Conservation (phyloP, 1,284 basidiomycete species). For the Ceratobasidium sp. region DNA sequence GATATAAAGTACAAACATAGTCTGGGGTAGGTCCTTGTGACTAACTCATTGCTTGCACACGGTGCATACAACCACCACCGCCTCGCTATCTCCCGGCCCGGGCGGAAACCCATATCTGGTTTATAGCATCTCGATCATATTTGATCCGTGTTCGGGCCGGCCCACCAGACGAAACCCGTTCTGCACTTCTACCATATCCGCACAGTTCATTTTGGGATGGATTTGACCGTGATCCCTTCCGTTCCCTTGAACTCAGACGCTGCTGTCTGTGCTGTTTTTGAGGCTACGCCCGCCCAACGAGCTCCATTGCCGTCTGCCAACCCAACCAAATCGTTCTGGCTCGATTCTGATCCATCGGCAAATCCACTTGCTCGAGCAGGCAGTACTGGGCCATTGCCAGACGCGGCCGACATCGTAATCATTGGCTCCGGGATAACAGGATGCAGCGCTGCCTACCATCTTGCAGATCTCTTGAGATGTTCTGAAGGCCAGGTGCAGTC, state of each 20-base stretch:
- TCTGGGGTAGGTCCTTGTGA: too few relatives aligned
- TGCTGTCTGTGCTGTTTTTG: constrained; percentile 29
- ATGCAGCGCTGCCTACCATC: constrained; percentile 76
- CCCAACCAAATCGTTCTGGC: constrained; percentile 80
- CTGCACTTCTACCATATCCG: neutral
- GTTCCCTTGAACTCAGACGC: constrained; percentile 30
- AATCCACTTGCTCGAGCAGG: constrained; percentile 77
- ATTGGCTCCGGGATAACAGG: constrained; percentile 86
- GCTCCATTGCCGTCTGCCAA: constrained; percentile 68
- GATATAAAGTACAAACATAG: too few relatives aligned
- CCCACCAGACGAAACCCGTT: neutral
- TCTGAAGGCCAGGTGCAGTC: constrained; percentile 49
- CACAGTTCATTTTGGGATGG: neutral
- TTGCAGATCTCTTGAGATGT: constrained; percentile 63
- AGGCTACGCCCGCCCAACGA: neutral
- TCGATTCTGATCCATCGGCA: constrained; percentile 66
- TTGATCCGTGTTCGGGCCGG: too few relatives aligned
- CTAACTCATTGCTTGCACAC: too few relatives aligned
- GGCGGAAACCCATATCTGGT: too few relatives aligned
- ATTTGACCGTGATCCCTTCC: neutral
- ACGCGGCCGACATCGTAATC: constrained; percentile 77
- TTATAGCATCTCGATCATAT: too few relatives aligned
- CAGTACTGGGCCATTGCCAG: constrained; percentile 69
- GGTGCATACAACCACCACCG: too few relatives aligned
- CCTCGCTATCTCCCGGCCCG: too few relatives aligned